These are phyloP conservation scores for Rehmannia glutinosa DNA, from an alignment of 257 asterid genomes.

Conservation along the genomic window DNA sequence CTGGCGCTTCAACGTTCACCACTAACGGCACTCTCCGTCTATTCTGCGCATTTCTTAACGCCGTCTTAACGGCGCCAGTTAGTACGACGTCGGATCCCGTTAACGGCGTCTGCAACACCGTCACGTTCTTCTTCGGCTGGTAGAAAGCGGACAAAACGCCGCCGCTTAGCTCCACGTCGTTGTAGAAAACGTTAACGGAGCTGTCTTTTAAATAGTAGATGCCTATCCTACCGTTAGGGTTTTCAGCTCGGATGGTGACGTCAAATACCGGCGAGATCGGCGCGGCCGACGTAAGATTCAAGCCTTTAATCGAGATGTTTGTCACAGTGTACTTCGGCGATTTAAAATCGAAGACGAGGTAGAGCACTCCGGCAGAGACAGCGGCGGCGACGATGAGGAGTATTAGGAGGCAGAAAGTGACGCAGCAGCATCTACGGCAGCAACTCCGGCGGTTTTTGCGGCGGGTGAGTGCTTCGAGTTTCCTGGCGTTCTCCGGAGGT, in stretches of 20 bases:
- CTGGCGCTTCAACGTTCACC: slow-evolving; percentile 36
- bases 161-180: slow-evolving; percentile 27
- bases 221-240: slow-evolving; percentile 43
- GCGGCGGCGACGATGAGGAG: slow-evolving; percentile 30
- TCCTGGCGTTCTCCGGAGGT: slow-evolving; percentile 28
- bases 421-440: slow-evolving; percentile 35
- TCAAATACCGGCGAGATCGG: slow-evolving; percentile 37
- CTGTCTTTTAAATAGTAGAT: slow-evolving; percentile 35
- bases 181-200: slow-evolving; percentile 23
- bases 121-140: slow-evolving; percentile 47
- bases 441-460: slow-evolving; percentile 29
- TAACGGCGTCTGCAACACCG: slow-evolving; percentile 28
- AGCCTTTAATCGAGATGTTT: slow-evolving; percentile 21
- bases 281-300: slow-evolving; percentile 39
- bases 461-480: slow-evolving; percentile 19
- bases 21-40: slow-evolving; percentile 37
- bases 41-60: slow-evolving; percentile 23
- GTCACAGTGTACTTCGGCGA: slow-evolving; percentile 37
- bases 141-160: slow-evolving; percentile 41
- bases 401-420: slow-evolving; percentile 26
- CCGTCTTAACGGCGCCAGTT: slow-evolving; percentile 20
- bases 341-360: slow-evolving; percentile 46
- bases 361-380: slow-evolving; percentile 40
- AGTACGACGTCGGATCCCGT: slow-evolving; percentile 33
- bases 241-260: slow-evolving; percentile 42